Conservation (phyloP, 331 rosid species). For the Spiraea crenata region DNA sequence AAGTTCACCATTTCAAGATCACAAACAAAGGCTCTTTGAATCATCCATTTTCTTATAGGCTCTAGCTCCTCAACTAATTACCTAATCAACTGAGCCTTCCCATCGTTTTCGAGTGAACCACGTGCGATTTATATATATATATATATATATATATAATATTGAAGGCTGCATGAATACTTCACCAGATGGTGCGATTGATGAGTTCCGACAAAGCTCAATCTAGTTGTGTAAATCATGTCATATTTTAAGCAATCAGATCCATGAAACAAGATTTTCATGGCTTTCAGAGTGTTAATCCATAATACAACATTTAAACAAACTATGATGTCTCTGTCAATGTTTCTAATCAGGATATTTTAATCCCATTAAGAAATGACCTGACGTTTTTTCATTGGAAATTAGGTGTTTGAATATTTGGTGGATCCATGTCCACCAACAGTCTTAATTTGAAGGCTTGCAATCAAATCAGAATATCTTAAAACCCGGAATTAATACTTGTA, state of each 20-base stretch:
- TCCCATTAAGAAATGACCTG: background rate
- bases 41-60: background rate
- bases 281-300: background rate
- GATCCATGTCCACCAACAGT: background rate
- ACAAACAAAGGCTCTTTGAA: background rate
- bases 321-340: background rate
- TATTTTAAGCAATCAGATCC: slow-evolving; percentile 11
- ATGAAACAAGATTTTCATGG: background rate
- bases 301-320: background rate
- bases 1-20: too few species aligned
- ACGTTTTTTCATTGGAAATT: slow-evolving; percentile 12
- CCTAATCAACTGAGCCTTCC: background rate
- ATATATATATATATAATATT: background rate
- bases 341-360: background rate
- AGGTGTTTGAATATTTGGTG: slow-evolving; percentile 2
- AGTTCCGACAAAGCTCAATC: slow-evolving; percentile 5
- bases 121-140: background rate
- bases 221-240: background rate
- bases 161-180: background rate
- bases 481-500: too few species aligned
- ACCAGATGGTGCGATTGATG: background rate
- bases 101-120: background rate
- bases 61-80: too few species aligned
- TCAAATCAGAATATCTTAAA: too few species aligned
- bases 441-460: too few species aligned